Conservation (phyloP, 2,329 filamentous ascomycete species). For the Talaromyces rugulosus region DNA sequence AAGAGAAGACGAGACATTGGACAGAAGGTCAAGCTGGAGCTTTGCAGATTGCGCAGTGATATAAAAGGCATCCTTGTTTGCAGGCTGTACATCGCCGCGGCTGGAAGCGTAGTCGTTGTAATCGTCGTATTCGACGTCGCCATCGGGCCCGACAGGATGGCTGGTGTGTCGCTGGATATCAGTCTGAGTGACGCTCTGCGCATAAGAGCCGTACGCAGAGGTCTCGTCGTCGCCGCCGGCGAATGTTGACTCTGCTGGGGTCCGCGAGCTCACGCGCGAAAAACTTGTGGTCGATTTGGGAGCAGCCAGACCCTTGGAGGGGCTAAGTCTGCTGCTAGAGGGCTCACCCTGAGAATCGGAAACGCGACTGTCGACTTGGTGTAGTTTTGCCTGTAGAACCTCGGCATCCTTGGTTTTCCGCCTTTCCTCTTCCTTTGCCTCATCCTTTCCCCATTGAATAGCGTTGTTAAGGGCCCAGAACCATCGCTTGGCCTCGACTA, state of each 20-base stretch:
- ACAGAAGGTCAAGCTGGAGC: slow-evolving; percentile 84
- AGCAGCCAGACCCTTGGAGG: slow-evolving; percentile 18
- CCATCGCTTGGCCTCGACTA: slow-evolving; percentile 97
- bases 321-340: not conserved
- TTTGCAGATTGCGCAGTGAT: slow-evolving; percentile 95
- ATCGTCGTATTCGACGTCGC: slow-evolving; percentile 66
- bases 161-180: slow-evolving; percentile 48
- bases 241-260: slow-evolving; percentile 44
- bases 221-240: slow-evolving; percentile 49
- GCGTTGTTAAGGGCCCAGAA: slow-evolving; percentile 99
- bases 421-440: slow-evolving; percentile 83
- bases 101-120: slow-evolving; percentile 77
- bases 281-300: slow-evolving; percentile 34
- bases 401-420: slow-evolving; percentile 72
- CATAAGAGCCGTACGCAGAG: slow-evolving; percentile 51
- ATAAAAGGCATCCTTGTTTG: slow-evolving; percentile 88
- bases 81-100: slow-evolving; percentile 61
- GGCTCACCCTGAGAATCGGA: slow-evolving; percentile 40
- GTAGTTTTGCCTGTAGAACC: slow-evolving; percentile 73
- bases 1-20: slow-evolving; percentile 78
- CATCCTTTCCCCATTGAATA: slow-evolving; percentile 97
- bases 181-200: slow-evolving; percentile 49
- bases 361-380: slow-evolving; percentile 57
- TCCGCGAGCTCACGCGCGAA: slow-evolving; percentile 47
- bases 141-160: slow-evolving; percentile 49